Evolutionary conservation across 805 yeast species (phyloP), one percentile per base, ranked within the genome.

Genomic region (Suhomyces sp.): DNA sequence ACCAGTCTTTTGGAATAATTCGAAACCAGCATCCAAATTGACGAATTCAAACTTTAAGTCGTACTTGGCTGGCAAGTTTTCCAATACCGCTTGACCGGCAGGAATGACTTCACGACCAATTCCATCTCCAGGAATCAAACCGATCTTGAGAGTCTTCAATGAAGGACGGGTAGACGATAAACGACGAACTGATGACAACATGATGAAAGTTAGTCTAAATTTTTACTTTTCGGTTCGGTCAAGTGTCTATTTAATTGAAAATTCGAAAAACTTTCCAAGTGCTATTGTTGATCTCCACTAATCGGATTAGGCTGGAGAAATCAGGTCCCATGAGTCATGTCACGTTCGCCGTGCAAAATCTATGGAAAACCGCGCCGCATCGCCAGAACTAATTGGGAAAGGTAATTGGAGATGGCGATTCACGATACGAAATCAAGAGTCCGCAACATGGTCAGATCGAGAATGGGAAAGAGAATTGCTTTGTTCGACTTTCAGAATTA

Each of bases 71-170:
- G 93, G 91, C 53, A 94, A 81, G 55, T 84, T 86, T 72, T 93
- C 93, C 60, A 94, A 79, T 27, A 94, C 82, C 57, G 89, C 88
- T 60, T 83, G 82, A 61, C 99, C 99, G 43, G 98, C 96, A 55
- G 99, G 99, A 54, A 94, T 92, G 45, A 94, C 99, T 74, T 94
- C 99, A 65, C 87, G 84, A 51, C 99, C 99, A 61, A 94, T 94
- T 59, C 99, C 99, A 70, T 94, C 99, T 68, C 99, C 99, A 48
- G 99, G 97, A 61, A 94, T 92, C 66, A 94, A 80, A 53, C 89
- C 86, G 49, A 75, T 75, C 58, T 72, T 75, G 56, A 75, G 63
- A 47, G 64, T 61, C 60, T 71, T 73, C 55, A 65, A 57, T 22
- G 68, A 56, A 9, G 62, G 52, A 12, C 71, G 52, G n/a, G 73